Evolutionary conservation across 2,329 filamentous ascomycete genomes (phyloP), one percentile per base, ranked within the genome.

Genomic region (Calonectria montana): DNA sequence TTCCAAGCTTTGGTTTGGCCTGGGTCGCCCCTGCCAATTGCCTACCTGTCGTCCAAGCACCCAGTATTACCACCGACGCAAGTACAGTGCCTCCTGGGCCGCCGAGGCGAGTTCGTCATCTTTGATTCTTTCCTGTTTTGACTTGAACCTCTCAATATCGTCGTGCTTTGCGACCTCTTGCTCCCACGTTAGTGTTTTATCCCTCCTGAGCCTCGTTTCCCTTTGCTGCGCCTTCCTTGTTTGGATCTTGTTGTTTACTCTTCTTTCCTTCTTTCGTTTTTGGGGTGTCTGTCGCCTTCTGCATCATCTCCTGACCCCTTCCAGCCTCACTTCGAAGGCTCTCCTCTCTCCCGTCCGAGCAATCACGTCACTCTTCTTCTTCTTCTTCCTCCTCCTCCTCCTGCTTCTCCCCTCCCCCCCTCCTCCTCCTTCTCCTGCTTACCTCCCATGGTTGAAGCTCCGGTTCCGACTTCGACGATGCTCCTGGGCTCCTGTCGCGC

Each of bases 401-500:
- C 39, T n/a, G 23, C 35, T 31, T n/a, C 57, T 45, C 37, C 25
- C 18, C 25, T 65, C 10, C 45, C 66, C 55, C 62, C 62, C 31
- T 39, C 25, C 57, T 45, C 27, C 31, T 29, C 25, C 68, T 18
- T 45, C 66, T 63, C 65, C 61, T 69, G 61, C 73, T 75, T 73
- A 29, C 75, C 71, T 78, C 71, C 67, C 71, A 69, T 75, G 72
- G 72, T 73, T 71, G 67, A 65, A 69, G 69, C 64, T 61, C 65
- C 71, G 41, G 41, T 57, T 25, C 61, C 74, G 69, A 71, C 72
- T 57, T 71, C 62, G 71, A 72, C 63, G 50, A 78, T 78, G 74
- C 63, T 76, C n/a, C 62, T 77, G 65, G 70, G 67, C 68, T 72
- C 61, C 61, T 75, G 67, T 73, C 75, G 68, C 35, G 64, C 70